Base-by-base conservation (phyloP, 2,329 filamentous ascomycete genomes). In the Aspergillus calidoustus region DNA sequence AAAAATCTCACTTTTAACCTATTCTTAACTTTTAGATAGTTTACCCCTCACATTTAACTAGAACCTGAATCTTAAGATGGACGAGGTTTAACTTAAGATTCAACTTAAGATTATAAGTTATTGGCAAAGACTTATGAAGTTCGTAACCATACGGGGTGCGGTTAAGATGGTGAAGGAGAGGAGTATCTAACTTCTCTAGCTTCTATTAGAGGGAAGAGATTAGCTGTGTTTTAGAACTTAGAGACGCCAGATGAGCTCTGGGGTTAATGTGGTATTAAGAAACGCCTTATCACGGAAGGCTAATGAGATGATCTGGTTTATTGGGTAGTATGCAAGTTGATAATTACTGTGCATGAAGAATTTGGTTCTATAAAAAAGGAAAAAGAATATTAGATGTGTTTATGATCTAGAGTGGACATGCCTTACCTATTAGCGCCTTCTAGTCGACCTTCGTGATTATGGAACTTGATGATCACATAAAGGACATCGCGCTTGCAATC, bases 331-430 rank as follows among this genome's bases (percentile, higher is more conserved):
- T 65, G 50, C 69, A 13, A 74, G 43, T 65, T 73, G 51, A 34
- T 74, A 74, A 60, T 71, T 60, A n/a, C 68, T 25, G 38, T 73
- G 43, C 51, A 73, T 71, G 22, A 72, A 74, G 48, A 72, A 72
- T 61, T 72, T 72, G 6, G 68, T 72, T 66, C 67, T 71, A 48
- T 23, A 4, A 57, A 38, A 3, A 54, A 63, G 4, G 28, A 46
- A 41, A 30, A 19, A 17, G 17, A 44, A 22, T 34, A 46, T 54
- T 54, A 54, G 38, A 54, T 19, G 17, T 30, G 30, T 53, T 41
- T 53, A 19, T 13, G 17, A 53, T 53, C 3, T 13, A 43, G 50
- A 41, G 5, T 41, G 31, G 25, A 54, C 34, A 46, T 54, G 31
- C 11, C 3, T 71, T 73, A 73, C 65, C 69, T 19, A 66, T 74